phyloP scores from a whole-genome alignment of 805 yeast genomes.

The Yarrowia divulgata region DNA sequence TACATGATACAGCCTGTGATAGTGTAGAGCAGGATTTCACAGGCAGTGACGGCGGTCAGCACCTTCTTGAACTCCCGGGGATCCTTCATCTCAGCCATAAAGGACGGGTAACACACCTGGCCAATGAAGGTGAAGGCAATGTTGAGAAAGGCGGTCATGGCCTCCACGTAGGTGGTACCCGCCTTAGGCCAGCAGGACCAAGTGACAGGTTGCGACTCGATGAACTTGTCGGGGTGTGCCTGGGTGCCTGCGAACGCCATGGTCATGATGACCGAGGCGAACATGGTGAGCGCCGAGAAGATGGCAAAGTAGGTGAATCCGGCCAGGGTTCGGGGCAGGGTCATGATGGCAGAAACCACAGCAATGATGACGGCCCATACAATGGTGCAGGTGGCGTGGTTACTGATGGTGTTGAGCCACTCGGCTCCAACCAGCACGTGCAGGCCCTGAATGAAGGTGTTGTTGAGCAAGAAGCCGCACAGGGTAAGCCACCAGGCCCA shows the following conservation, averaged over 20 bases:
- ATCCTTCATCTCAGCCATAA: conserved; percentile 64
- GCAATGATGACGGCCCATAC: conserved; percentile 60
- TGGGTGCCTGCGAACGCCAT: conserved; percentile 64
- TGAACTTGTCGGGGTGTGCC: conserved; percentile 56
- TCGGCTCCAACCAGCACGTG: conserved; percentile 68
- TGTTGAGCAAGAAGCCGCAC: conserved; percentile 60
- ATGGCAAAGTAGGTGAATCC: conserved; percentile 60
- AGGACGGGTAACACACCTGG: conserved; percentile 68
- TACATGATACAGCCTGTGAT: conserved; percentile 66
- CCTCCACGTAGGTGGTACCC: conserved; percentile 62
- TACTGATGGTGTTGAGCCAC: conserved; percentile 62
- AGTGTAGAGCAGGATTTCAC: conserved; percentile 59
- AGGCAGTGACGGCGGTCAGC: conserved; percentile 58
- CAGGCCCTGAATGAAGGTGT: conserved; percentile 64
- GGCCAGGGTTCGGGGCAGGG: conserved; percentile 65
- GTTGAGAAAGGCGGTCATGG: conserved; percentile 64
- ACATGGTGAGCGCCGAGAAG: conserved; percentile 65
- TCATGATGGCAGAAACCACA: conserved; percentile 58
- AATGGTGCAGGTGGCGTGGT: conserved; percentile 60
- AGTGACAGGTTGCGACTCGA: conserved; percentile 52
- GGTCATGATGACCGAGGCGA: conserved; percentile 60
- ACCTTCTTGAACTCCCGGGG: conserved; percentile 68
- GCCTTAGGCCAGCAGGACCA: conserved; percentile 59
- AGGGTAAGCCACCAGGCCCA: conserved; percentile 68
- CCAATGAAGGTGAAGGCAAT: conserved; percentile 71